Evolutionary conservation across 768 basidiomycete genomes (phyloP).

Genomic region (Termitomyces sp.): DNA sequence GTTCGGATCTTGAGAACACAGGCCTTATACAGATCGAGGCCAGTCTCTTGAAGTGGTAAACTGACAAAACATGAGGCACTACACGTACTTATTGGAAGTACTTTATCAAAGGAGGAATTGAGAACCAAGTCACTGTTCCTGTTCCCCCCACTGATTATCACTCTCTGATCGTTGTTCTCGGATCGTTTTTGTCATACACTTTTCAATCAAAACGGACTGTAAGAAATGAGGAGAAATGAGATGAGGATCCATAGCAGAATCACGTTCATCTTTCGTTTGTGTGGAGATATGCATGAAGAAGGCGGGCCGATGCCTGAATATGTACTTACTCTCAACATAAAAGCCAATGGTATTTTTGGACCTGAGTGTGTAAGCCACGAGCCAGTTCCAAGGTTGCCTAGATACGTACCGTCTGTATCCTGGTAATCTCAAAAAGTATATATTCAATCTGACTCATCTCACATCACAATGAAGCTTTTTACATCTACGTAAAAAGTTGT

Average conservation of each 20-base stretch:
- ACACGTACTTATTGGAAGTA: background rate
- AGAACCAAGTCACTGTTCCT: background rate
- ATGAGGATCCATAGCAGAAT: background rate
- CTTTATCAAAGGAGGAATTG: background rate
- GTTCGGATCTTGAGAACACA: background rate
- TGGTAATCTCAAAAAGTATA: background rate
- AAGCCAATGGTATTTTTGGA: background rate
- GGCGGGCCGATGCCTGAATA: background rate
- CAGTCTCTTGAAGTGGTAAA: background rate
- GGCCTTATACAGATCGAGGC: background rate
- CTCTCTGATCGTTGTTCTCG: background rate
- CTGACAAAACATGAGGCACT: background rate
- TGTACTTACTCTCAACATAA: background rate
- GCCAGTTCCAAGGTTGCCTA: background rate
- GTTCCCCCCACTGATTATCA: background rate
- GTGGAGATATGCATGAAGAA: background rate
- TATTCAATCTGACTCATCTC: background rate
- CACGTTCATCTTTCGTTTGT: background rate
- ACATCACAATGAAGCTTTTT: background rate
- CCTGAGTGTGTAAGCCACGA: background rate
- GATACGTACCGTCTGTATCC: background rate
- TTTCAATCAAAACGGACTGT: background rate
- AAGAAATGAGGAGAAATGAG: background rate
- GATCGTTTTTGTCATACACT: background rate
- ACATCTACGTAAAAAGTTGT: background rate